These are phyloP conservation scores for Entrophospora sp. DNA, from an alignment of 192 early-diverging fungal species.

Conservation along the genomic window DNA sequence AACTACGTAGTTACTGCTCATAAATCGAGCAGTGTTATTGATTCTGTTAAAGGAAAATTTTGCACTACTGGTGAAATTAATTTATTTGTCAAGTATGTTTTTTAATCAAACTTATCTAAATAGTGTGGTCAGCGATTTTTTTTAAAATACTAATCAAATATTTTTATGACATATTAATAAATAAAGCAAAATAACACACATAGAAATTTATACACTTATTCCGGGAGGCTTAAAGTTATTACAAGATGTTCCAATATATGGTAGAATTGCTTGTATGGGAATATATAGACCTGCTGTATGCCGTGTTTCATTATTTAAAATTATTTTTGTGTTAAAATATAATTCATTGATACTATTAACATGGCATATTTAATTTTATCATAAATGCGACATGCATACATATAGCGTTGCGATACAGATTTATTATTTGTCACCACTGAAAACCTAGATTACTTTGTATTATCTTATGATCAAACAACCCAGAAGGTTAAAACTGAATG, in stretches of 20 bases:
- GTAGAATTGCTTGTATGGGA: slow-evolving; percentile 52
- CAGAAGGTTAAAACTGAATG: too few species aligned
- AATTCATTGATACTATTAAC: too few species aligned
- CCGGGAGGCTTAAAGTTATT: slow-evolving; percentile 37
- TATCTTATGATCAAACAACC: too few species aligned
- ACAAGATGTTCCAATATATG: slow-evolving; percentile 56
- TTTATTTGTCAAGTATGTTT: slow-evolving; percentile 62
- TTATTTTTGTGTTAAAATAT: neutral
- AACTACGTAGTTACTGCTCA: slow-evolving; percentile 77
- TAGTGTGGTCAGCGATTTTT: neutral
- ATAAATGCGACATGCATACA: too few species aligned
- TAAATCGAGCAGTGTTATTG: slow-evolving; percentile 63
- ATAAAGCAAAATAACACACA: slow-evolving; percentile 43
- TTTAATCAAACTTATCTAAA: neutral
- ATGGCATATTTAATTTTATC: too few species aligned
- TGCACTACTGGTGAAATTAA: slow-evolving; percentile 51
- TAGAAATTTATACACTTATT: slow-evolving; percentile 50
- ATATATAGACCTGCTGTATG: slow-evolving; percentile 34
- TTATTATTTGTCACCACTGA: too few species aligned
- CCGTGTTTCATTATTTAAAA: neutral
- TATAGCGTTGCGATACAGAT: too few species aligned
- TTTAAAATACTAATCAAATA: neutral
- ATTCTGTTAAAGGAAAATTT: slow-evolving; percentile 58
- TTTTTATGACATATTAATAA: neutral
- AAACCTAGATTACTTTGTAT: too few species aligned